Conservation (phyloP, 2,329 filamentous ascomycete species). For the Canariomyces notabilis region DNA sequence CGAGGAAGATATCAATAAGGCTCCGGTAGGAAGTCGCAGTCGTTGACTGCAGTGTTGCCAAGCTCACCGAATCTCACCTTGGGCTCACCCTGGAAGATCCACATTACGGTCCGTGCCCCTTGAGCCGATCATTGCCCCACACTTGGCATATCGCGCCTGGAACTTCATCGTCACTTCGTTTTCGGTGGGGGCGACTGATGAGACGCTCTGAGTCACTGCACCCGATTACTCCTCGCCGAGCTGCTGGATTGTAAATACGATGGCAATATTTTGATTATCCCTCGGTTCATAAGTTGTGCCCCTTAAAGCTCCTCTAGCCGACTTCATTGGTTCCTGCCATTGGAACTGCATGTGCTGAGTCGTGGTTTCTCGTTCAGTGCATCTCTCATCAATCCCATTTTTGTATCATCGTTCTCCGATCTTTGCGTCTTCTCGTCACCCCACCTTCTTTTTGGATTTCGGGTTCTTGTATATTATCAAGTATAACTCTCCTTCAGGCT, state of each 20-base stretch:
- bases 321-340: too few species aligned
- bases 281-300: too few species aligned
- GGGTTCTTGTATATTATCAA: not conserved
- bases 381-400: too few species aligned
- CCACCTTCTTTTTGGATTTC: not conserved
- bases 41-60: conserved; percentile 2
- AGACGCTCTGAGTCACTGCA: not conserved
- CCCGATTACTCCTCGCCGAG: not conserved
- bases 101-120: not conserved
- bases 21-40: too few species aligned
- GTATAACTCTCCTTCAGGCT: not conserved
- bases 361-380: too few species aligned
- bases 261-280: too few species aligned
- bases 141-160: too few species aligned
- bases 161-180: not conserved
- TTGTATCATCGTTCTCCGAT: too few species aligned
- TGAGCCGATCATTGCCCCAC: not conserved
- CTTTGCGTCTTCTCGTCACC: not conserved
- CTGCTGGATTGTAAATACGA: not conserved
- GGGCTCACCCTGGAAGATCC: not conserved
- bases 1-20: too few species aligned
- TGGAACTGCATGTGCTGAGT: too few species aligned
- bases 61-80: conserved; percentile 10
- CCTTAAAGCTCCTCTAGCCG: too few species aligned
- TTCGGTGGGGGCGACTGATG: too few species aligned